These are phyloP conservation scores for Scedosporium aurantiacum DNA, from an alignment of 2,329 filamentous ascomycete genomes.

Conservation along the genomic window DNA sequence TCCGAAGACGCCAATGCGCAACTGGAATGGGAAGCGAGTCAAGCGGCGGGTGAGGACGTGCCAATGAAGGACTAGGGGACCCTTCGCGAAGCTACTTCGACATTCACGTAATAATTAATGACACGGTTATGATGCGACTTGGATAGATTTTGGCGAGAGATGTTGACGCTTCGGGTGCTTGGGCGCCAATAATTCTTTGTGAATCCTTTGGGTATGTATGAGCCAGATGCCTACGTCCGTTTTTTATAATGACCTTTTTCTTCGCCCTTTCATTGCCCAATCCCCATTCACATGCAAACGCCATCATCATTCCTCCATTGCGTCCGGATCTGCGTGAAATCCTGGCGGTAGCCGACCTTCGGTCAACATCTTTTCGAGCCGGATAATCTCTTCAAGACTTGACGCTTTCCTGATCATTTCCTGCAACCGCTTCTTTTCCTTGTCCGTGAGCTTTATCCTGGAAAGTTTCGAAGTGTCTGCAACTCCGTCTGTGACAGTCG, in stretches of 20 bases:
- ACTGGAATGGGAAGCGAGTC: conserved; percentile 43
- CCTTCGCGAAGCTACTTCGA: background rate
- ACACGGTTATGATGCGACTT: background rate
- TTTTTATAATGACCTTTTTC: background rate
- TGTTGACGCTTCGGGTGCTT: background rate
- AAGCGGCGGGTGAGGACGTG: conserved; percentile 38
- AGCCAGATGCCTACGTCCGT: background rate
- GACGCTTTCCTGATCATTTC: conserved; percentile 81
- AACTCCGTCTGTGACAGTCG: conserved; percentile 14
- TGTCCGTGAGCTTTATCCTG: conserved; percentile 74
- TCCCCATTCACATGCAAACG: background rate
- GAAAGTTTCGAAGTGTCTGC: conserved; percentile 48
- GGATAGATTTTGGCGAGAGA: no score
- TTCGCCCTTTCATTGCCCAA: background rate
- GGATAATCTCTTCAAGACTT: conserved; percentile 80
- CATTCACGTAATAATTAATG: background rate
- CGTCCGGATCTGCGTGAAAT: conserved; percentile 38
- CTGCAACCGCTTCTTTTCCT: conserved; percentile 76
- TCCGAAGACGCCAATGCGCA: conserved; percentile 38
- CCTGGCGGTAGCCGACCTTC: conserved; percentile 76
- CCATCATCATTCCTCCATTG: conserved; percentile 52
- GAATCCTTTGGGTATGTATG: background rate
- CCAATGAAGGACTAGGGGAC: conserved; percentile 44
- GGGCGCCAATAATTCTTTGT: background rate
- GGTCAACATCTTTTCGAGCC: conserved; percentile 81